Conservation (phyloP, 1,284 basidiomycete species). For the Rhodofomes roseus region DNA sequence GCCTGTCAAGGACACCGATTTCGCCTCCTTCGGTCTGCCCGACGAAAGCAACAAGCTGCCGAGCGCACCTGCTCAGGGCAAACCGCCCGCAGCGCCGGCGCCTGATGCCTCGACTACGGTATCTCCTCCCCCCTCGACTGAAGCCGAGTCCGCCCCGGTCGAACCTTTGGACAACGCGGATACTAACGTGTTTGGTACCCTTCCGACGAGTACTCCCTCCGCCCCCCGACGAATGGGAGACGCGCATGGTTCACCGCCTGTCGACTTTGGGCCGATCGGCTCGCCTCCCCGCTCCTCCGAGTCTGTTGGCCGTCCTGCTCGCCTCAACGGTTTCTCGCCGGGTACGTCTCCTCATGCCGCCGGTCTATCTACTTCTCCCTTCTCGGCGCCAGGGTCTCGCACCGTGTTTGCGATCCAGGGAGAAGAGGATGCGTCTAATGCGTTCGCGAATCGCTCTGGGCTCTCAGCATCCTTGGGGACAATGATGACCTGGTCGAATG, state of each 20-base stretch:
- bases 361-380: slow-evolving; percentile 54
- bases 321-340: slow-evolving; percentile 44
- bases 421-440: slow-evolving; percentile 26
- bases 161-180: slow-evolving; percentile 8
- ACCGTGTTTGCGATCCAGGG: slow-evolving; percentile 49
- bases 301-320: slow-evolving; percentile 32
- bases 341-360: slow-evolving; percentile 43
- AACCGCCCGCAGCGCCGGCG: slow-evolving; percentile 20
- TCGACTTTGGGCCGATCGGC: slow-evolving; percentile 75
- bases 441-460: slow-evolving; percentile 36
- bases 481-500: slow-evolving; percentile 29
- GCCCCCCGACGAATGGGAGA: slow-evolving; percentile 35
- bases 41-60: slow-evolving; percentile 50
- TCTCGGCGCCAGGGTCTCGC: slow-evolving; percentile 65
- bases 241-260: slow-evolving; percentile 23
- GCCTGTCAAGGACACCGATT: slow-evolving; percentile 71
- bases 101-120: slow-evolving; percentile 9
- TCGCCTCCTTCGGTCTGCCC: slow-evolving; percentile 63
- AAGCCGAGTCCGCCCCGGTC: slow-evolving; percentile 9
- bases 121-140: neutral
- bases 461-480: slow-evolving; percentile 47
- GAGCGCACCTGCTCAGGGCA: slow-evolving; percentile 43
- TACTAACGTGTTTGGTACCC: slow-evolving; percentile 32
- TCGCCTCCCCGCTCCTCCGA: slow-evolving; percentile 55
- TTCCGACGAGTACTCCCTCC: slow-evolving; percentile 51